phyloP scores from a whole-genome alignment of 805 yeast genomes.

The Metschnikowia lachancei region DNA sequence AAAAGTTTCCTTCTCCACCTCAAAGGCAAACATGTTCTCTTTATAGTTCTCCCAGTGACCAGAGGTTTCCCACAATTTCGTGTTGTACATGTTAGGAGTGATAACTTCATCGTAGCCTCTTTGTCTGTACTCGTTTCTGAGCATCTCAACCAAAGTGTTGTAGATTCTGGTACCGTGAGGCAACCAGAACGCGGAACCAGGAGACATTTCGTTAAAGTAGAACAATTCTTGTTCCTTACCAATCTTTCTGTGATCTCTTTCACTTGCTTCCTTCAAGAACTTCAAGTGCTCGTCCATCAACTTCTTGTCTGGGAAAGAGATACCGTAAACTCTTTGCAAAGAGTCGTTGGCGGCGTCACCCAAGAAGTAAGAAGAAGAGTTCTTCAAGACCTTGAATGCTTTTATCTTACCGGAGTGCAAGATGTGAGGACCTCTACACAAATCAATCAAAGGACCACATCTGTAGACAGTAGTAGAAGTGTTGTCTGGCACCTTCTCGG shows the following conservation, averaged over 20 bases:
- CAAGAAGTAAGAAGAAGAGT: slow-evolving; percentile 92
- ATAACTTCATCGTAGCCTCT: slow-evolving; percentile 98
- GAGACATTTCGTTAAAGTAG: slow-evolving; percentile 93
- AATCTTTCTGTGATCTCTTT: slow-evolving; percentile 93
- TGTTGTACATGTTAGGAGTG: slow-evolving; percentile 97
- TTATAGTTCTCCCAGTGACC: slow-evolving; percentile 99
- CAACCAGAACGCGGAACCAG: slow-evolving; percentile 98
- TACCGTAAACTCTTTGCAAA: slow-evolving; percentile 95
- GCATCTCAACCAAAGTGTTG: slow-evolving; percentile 74
- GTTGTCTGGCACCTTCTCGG: slow-evolving; percentile 90
- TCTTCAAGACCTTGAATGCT: slow-evolving; percentile 89
- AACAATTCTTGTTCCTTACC: slow-evolving; percentile 96
- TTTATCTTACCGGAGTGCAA: slow-evolving; percentile 97
- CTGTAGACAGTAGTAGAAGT: slow-evolving; percentile 95
- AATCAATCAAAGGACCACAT: slow-evolving; percentile 95
- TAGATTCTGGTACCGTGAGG: slow-evolving; percentile 99
- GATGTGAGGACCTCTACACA: slow-evolving; percentile 96
- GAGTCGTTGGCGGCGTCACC: slow-evolving; percentile 94
- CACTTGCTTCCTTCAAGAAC: slow-evolving; percentile 92
- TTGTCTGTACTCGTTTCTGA: slow-evolving; percentile 81
- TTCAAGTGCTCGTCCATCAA: slow-evolving; percentile 91
- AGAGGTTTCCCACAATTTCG: slow-evolving; percentile 97
- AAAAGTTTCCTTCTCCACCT: slow-evolving; percentile 91
- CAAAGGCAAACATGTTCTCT: slow-evolving; percentile 96
- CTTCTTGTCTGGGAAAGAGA: slow-evolving; percentile 97